Evolutionary conservation across 1,284 basidiomycete species (phyloP).

Genomic region (Neotropicomus parvogracilis): DNA sequence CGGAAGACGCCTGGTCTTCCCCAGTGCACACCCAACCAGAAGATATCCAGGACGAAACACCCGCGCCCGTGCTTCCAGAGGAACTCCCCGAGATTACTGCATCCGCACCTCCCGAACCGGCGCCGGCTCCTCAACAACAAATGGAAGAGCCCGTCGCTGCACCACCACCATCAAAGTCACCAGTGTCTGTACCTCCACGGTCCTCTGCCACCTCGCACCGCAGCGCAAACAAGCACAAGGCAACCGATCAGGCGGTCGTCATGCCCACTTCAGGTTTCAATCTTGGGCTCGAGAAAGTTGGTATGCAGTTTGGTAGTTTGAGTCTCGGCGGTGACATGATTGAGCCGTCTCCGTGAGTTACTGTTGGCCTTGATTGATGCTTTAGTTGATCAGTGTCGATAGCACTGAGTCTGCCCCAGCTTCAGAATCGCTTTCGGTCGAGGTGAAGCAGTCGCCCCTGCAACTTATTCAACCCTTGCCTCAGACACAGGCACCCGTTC

Average conservation of each 20-base stretch:
- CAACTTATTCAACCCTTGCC: slow-evolving; percentile 37
- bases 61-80: slow-evolving; percentile 9
- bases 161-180: slow-evolving; percentile 29
- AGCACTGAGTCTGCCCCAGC: slow-evolving; percentile 21
- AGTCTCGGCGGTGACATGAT: slow-evolving; percentile 64
- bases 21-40: slow-evolving; percentile 26
- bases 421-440: slow-evolving; percentile 42
- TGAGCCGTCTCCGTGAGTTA: slow-evolving; percentile 47
- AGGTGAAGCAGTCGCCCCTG: slow-evolving; percentile 42
- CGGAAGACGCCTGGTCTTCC: slow-evolving; percentile 41
- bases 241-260: slow-evolving; percentile 69
- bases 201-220: slow-evolving; percentile 51
- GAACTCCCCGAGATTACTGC: slow-evolving; percentile 19
- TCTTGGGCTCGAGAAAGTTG: slow-evolving; percentile 62
- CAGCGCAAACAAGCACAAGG: slow-evolving; percentile 59
- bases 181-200: slow-evolving; percentile 40
- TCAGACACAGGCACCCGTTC: slow-evolving; percentile 22
- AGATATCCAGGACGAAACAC: slow-evolving; percentile 23
- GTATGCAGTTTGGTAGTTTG: slow-evolving; percentile 81
- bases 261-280: slow-evolving; percentile 63
- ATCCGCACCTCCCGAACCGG: slow-evolving; percentile 14
- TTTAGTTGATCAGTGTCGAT: slow-evolving; percentile 11
- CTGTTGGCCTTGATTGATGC: neutral
- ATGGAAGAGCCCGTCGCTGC: slow-evolving; percentile 21
- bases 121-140: slow-evolving; percentile 11